phyloP scores from a whole-genome alignment of 2,329 filamentous ascomycete genomes.

The Zymoseptoria pseudotritici region DNA sequence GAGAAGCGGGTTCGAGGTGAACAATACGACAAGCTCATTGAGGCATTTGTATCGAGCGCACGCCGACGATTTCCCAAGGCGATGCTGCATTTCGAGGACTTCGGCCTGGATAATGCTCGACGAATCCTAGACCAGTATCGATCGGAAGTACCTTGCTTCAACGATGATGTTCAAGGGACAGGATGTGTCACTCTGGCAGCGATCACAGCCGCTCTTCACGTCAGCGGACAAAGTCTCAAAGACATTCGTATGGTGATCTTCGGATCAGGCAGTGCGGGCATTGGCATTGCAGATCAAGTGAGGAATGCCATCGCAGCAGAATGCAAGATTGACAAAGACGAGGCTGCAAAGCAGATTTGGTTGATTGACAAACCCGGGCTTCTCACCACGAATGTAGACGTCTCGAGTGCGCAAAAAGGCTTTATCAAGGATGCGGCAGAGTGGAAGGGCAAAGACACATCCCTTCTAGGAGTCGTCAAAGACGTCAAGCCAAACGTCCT shows the following conservation, averaged over 20 bases:
- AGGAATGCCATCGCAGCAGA: constrained; percentile 69
- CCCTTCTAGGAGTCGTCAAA: constrained; percentile 60
- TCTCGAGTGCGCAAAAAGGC: constrained; percentile 59
- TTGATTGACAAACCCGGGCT: constrained; percentile 69
- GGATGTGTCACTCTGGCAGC: constrained; percentile 81
- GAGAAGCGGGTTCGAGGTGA: constrained; percentile 60
- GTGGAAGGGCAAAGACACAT: constrained; percentile 52
- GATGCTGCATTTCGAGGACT: constrained; percentile 83
- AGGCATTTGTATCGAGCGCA: constrained; percentile 58
- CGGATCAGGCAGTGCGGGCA: constrained; percentile 73
- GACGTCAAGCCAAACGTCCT: constrained; percentile 71
- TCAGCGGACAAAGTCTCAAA: constrained; percentile 56
- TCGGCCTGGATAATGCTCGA: constrained; percentile 68
- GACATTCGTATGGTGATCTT: constrained; percentile 70
- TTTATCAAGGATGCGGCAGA: constrained; percentile 59
- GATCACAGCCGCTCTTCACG: constrained; percentile 66
- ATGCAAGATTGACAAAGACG: constrained; percentile 52
- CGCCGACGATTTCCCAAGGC: constrained; percentile 67
- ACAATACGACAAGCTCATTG: constrained; percentile 67
- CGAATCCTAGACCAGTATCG: constrained; percentile 71
- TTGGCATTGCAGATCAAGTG: constrained; percentile 79
- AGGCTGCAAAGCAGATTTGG: constrained; percentile 76
- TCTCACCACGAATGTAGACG: constrained; percentile 52
- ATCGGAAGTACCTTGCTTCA: constrained; percentile 72
- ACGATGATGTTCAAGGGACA: constrained; percentile 85